Evolutionary conservation across 1,284 basidiomycete species (phyloP), one percentile per base, ranked within the genome.

Genomic region (Apiotrichum akiyoshidainum): DNA sequence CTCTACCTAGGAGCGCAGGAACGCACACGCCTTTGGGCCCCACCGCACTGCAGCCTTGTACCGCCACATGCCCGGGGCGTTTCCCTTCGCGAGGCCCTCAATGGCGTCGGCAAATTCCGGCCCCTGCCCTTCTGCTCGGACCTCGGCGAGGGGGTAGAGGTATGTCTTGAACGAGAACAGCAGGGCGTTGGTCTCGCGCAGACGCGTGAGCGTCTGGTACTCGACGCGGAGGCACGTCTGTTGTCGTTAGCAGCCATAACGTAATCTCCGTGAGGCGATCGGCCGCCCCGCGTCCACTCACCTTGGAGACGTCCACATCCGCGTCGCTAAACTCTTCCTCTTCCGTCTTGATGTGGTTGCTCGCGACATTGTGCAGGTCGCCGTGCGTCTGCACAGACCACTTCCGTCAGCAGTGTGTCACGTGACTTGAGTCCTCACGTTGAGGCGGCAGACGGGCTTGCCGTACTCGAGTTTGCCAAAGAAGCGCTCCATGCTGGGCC

Each of bases 121-220:
- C 1, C 55, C 59, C 14, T n/a, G 33, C 1, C 59, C 59, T 53
- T 61, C 55, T 1, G 59, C 59, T 49, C 52, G 52, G 35, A 61
- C 26, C 33, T 58, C 46, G 3, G 52, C 35, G 21, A 62, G 46
- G 14, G 60, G 57, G 21, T 48, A 50, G 26, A 62, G 35, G 51
- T 58, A 62, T 39, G 57, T 62, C 54, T 58, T 58, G 54, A 62
- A 62, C 22, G 26, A 37, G 54, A 62, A 62, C 17, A 62, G 42
- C 26, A 62, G 51, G 10, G 57, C 60, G 5, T 41, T 16, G 4
- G 57, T 47, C 10, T 42, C 11, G 8, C 57, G 60, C 26, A 62
- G 47, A 19, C 60, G 60, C 10, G 51, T 49, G 31, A 62, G 60
- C 3, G 54, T 58, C 51, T 62, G 60, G 54, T 53, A 42, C 51